These are phyloP conservation scores for Fraxinus americana DNA, from an alignment of 257 asterid species.

Conservation along the genomic window DNA sequence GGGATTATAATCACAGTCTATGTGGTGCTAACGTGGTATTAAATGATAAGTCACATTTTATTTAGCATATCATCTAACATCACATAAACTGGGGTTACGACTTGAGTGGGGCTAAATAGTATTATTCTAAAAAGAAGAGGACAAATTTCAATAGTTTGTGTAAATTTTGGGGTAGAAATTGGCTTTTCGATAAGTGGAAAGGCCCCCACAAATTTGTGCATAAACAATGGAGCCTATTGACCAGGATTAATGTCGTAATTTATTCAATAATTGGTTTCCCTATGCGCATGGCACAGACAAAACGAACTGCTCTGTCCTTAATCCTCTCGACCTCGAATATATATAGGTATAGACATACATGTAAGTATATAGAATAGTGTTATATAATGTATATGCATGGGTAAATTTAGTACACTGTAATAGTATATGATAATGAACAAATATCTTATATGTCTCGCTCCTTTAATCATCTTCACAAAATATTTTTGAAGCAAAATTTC, in stretches of 20 bases:
- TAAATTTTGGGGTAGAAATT: neutral
- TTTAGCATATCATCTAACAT: no score
- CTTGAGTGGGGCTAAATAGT: no score
- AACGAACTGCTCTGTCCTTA: slow-evolving; percentile 31
- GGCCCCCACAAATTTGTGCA: slow-evolving; percentile 18
- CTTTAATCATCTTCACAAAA: no score
- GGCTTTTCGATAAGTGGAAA: slow-evolving; percentile 5
- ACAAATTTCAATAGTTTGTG: neutral
- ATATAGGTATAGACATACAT: neutral
- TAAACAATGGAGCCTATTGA: slow-evolving; percentile 20
- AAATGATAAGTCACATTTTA: no score
- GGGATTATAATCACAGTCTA: no score
- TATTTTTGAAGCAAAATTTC: no score
- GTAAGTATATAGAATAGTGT: neutral
- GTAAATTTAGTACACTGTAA: no score
- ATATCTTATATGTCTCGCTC: no score
- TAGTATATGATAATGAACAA: no score
- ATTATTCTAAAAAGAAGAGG: neutral
- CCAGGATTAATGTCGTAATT: slow-evolving; percentile 27
- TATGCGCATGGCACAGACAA: slow-evolving; percentile 30
- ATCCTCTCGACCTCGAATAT: slow-evolving; percentile 20
- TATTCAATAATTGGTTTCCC: slow-evolving; percentile 18
- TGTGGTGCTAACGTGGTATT: no score
- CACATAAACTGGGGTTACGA: no score
- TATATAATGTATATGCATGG: no score